Base-by-base conservation (phyloP, 306 rosid genomes). In the Prunus campanulata region DNA sequence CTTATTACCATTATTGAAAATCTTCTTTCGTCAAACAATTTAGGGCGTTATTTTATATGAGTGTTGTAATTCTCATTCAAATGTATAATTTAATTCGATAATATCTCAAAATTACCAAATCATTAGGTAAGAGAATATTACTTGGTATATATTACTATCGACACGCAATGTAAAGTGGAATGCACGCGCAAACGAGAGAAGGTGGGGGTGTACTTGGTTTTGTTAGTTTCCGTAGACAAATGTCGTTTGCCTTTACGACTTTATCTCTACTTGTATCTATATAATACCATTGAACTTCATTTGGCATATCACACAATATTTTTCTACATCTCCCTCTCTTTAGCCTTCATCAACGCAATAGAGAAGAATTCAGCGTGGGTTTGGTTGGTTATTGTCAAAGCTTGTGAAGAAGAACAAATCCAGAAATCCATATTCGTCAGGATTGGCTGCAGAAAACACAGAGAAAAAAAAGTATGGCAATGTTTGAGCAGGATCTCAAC, bases 401-500 rank as follows among this genome's bases (percentile, higher is more conserved):
- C 22, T 78, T 44, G 76, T 42, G 77, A 47, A 69, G 27, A 71
- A 32, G 22, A 60, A 60, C 66, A 60, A 60, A 39, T 39, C 15
- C 16, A 12, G 52, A 48, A 48, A 39, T 39, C 44, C 9, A 39
- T 39, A 39, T 39, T 6, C 1, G 44, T 39, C 44, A 39, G 2
- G 44, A 39, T 39, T 62, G 18, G 7, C 15, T 25, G 66, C 24
- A 60, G 66, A 60, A 56, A 60, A 25, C 46, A 63, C 7, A 63
- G 11, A 63, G 44, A 62, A 5, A 30, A 30, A 46, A 48, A 10
- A 7, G 25, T 0, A 22, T 60, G 66, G 66, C 39, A 60, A 60
- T 60, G 66, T 52, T 39, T 54, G 77, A 63, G 27, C 81, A 69
- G 44, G 80, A 85, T 29, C 80, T 87, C 51, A 87, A 78, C 70